Conservation (phyloP, 2,329 filamentous ascomycete genomes). For the Talaromyces amestolkiae region DNA sequence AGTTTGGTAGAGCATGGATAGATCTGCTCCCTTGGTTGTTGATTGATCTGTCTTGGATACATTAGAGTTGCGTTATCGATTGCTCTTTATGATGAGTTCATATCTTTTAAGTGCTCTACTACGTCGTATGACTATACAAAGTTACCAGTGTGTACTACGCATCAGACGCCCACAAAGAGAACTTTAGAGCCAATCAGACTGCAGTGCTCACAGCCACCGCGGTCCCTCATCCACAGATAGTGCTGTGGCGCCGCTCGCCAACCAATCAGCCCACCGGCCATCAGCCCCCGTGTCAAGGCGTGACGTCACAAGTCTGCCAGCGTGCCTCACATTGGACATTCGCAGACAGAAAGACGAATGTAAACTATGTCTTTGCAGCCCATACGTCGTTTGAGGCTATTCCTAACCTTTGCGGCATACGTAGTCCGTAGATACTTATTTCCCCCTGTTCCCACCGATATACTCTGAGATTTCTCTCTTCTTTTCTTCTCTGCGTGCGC, state of each 20-base stretch:
- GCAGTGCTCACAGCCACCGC: neutral
- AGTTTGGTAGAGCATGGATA: neutral
- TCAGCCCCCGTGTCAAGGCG: neutral
- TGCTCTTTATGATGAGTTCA: neutral
- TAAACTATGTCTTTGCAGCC: neutral
- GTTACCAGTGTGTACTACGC: too few species aligned
- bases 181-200: neutral
- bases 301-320: neutral
- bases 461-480: neutral
- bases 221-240: neutral
- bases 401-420: neutral
- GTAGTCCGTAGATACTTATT: neutral
- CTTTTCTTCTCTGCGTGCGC: neutral
- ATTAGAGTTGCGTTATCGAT: neutral
- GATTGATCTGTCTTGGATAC: neutral
- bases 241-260: neutral
- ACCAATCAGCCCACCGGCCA: neutral
- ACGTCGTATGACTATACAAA: too few species aligned
- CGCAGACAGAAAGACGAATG: neutral
- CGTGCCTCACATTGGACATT: neutral
- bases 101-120: neutral
- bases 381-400: neutral
- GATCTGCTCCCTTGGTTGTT: neutral
- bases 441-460: neutral
- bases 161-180: too few species aligned